Evolutionary conservation across 75 land plant species (phyloP).

Genomic region (Larix kaempferi): DNA sequence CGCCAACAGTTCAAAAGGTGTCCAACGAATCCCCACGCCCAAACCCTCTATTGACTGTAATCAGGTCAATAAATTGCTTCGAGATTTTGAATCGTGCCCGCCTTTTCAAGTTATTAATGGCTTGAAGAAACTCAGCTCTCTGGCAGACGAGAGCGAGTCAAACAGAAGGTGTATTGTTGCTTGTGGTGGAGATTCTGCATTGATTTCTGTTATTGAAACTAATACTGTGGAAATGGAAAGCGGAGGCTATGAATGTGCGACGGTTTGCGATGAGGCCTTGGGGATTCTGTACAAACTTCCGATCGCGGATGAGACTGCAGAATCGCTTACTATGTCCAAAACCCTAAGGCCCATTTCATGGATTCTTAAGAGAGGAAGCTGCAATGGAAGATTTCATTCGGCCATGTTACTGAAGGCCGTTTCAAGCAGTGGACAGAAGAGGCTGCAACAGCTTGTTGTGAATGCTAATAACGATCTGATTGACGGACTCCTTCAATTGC

Average conservation of each 20-base stretch:
- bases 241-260: not conserved
- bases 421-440: not conserved
- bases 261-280: too few species aligned
- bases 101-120: not conserved
- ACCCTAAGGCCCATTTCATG: constrained; percentile 8
- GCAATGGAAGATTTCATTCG: constrained; percentile 27
- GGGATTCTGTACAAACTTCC: too few species aligned
- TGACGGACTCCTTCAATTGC: constrained; percentile 32
- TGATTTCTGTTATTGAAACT: constrained; percentile 4
- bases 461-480: constrained; percentile 21
- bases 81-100: constrained; percentile 11
- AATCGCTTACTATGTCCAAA: constrained; percentile 2
- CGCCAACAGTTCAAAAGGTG: constrained; percentile 16
- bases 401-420: constrained; percentile 26
- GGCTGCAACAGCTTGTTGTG: constrained; percentile 8
- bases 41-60: constrained; percentile 31
- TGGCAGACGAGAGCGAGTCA: constrained; percentile 10
- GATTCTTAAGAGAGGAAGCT: constrained; percentile 29
- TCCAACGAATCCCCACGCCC: constrained; percentile 60
- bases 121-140: constrained; percentile 27
- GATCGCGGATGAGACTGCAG: not conserved
- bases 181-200: constrained; percentile 5
- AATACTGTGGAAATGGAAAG: constrained; percentile 7
- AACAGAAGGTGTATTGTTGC: constrained; percentile 35
- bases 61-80: constrained; percentile 29